These are phyloP conservation scores for Kazachstania bromeliacearum DNA, from an alignment of 805 yeast species.

Conservation along the genomic window DNA sequence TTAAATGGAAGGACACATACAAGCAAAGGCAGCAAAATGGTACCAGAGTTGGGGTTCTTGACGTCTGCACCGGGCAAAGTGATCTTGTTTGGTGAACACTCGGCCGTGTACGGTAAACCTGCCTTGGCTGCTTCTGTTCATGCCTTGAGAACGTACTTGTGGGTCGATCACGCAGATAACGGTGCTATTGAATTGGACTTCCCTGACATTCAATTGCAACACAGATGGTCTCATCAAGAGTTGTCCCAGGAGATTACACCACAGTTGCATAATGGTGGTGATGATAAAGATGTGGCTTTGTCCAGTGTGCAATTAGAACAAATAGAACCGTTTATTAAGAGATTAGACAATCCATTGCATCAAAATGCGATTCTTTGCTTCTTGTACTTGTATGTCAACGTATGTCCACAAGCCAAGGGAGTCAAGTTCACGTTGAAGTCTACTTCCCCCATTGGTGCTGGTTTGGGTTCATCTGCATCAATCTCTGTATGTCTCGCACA, in stretches of 20 bases:
- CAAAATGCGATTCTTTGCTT: constrained; percentile 76
- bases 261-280: not conserved
- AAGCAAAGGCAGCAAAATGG: too few species aligned
- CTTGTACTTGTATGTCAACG: constrained; percentile 59
- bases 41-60: constrained; percentile 52
- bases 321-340: not conserved
- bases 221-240: constrained; percentile 42
- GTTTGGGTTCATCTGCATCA: constrained; percentile 90
- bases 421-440: constrained; percentile 61
- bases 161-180: constrained; percentile 40
- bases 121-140: constrained; percentile 90
- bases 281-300: not conserved
- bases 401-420: constrained; percentile 47
- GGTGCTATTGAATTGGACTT: constrained; percentile 55
- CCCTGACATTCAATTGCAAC: constrained; percentile 68
- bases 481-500: constrained; percentile 75
- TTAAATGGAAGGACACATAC: not conserved
- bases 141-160: constrained; percentile 70
- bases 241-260: not conserved
- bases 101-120: constrained; percentile 87
- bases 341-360: constrained; percentile 43
- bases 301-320: not conserved
- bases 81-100: constrained; percentile 92
- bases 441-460: constrained; percentile 91
- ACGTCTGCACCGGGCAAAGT: constrained; percentile 96